A percentile compares a stretch with the other conserved stretches of the same genome.
Evolutionary conservation across 164 flowering plant species (phyloP).

Genomic region (Vitis labrusca): DNA sequence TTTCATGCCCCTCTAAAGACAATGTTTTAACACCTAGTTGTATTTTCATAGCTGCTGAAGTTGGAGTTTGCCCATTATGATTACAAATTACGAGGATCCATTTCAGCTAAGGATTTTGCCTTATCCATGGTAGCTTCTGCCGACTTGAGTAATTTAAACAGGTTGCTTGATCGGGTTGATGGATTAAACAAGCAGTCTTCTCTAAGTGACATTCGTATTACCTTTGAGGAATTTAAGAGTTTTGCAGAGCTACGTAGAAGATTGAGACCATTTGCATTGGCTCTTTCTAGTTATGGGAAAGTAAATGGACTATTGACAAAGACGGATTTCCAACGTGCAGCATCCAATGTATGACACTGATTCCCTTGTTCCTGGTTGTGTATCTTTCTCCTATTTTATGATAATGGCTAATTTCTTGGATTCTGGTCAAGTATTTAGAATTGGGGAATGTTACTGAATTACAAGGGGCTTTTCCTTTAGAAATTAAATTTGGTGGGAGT

Average conservation of each 20-base stretch:
- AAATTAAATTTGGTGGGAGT: not conserved
- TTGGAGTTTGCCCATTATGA: slow-evolving; percentile 94
- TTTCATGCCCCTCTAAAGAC: not conserved
- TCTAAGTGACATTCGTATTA: slow-evolving; percentile 50
- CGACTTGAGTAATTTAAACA: slow-evolving; percentile 63
- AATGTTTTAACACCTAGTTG: not conserved
- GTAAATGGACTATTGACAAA: slow-evolving; percentile 68
- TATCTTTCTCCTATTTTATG: not conserved
- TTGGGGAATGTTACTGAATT: not conserved
- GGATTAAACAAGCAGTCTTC: slow-evolving; percentile 46
- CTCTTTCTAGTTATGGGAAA: slow-evolving; percentile 79
- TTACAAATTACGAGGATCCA: slow-evolving; percentile 59
- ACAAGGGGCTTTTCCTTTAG: not conserved
- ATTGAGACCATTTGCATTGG: slow-evolving; percentile 68
- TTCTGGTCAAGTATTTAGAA: not conserved
- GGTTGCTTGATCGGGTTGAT: slow-evolving; percentile 70
- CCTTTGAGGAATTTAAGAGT: slow-evolving; percentile 74
- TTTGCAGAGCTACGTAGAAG: slow-evolving; percentile 75
- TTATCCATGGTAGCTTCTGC: slow-evolving; percentile 96
- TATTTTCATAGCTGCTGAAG: slow-evolving; percentile 53
- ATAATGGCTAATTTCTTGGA: not conserved
- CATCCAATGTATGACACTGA: slow-evolving; percentile 56
- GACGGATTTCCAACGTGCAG: slow-evolving; percentile 84
- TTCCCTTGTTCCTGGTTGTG: not conserved
- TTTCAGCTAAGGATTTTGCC: slow-evolving; percentile 92